These are phyloP conservation scores for Penicillium sp. DNA, from an alignment of 2,329 filamentous ascomycete genomes.

Conservation along the genomic window DNA sequence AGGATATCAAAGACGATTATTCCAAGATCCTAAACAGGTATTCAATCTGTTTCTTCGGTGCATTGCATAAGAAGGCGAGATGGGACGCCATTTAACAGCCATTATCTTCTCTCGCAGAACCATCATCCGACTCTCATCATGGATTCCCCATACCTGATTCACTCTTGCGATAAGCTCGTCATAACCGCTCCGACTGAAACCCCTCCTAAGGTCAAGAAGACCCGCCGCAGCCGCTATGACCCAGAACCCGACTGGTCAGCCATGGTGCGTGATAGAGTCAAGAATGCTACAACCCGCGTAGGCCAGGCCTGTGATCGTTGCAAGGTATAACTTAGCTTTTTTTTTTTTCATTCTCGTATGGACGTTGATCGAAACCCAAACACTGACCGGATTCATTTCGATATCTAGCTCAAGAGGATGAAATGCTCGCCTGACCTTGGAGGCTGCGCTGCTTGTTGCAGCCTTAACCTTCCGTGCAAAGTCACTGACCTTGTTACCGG, in stretches of 20 bases:
- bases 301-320: slow-evolving; percentile 33
- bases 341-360: not conserved
- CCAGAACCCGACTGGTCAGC: slow-evolving; percentile 27
- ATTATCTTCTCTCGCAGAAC: not conserved
- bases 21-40: not conserved
- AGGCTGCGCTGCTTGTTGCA: slow-evolving; percentile 22
- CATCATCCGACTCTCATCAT: not conserved
- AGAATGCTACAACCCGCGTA: slow-evolving; percentile 13
- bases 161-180: not conserved
- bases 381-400: not conserved
- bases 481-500: slow-evolving; percentile 28
- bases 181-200: slow-evolving; percentile 35
- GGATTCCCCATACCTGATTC: not conserved
- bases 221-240: slow-evolving; percentile 20
- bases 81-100: not conserved
- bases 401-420: slow-evolving; percentile 22
- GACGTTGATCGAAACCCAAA: not conserved
- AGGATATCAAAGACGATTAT: slow-evolving; percentile 1
- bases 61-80: slow-evolving; percentile 5
- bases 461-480: slow-evolving; percentile 15
- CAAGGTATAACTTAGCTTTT: slow-evolving; percentile 22
- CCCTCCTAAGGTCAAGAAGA: slow-evolving; percentile 20
- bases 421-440: slow-evolving; percentile 22
- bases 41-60: not conserved
- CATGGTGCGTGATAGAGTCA: slow-evolving; percentile 18